Base-by-base conservation (phyloP, 257 asterid genomes). In the Gentiana straminea region DNA sequence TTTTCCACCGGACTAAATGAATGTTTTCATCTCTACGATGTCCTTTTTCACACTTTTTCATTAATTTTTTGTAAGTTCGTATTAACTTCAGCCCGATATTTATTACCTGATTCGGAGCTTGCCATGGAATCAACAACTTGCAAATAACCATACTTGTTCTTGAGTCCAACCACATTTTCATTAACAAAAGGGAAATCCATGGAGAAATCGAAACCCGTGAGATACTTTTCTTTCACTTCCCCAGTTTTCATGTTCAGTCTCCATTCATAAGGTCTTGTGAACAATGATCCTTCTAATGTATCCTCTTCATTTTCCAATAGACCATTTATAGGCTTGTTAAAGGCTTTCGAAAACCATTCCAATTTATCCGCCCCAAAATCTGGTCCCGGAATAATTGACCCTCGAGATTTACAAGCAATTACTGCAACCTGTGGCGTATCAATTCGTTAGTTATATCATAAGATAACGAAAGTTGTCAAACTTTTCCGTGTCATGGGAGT, bases 321-420 rank as follows among this genome's bases (percentile, higher is more conserved):
- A 6, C 62, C 39, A 38, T 46, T 54, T 52, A 52, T 61, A 3
- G 64, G 60, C 68, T 66, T 48, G 24, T 24, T 24, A 52, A 70
- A 74, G 13, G 80, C 70, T 59, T 72, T 58, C 4, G 77, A 73
- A 62, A 74, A 77, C 79, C 82, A 74, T 54, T 77, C 79, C 3
- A 53, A 59, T 39, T 77, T 77, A 59, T 83, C 65, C 50, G 57
- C 15, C 41, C 84, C 82, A 13, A 71, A 73, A 24, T 70, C 78
- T 5, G 84, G 92, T 47, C 85, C 84, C 0, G 87, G 87, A 55
- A 80, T 63, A 57, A 80, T 44, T 49, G 83, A 73, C 44, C 57
- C 59, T 15, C 37, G 65, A 34, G 87, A 73, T 60, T 79, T 73
- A 33, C 81, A 77, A 13, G 72, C 85, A 59, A 69, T 7, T 47